These are phyloP conservation scores for Ganoderma leucocontextum DNA, from an alignment of 1,284 basidiomycete species.

Conservation along the genomic window DNA sequence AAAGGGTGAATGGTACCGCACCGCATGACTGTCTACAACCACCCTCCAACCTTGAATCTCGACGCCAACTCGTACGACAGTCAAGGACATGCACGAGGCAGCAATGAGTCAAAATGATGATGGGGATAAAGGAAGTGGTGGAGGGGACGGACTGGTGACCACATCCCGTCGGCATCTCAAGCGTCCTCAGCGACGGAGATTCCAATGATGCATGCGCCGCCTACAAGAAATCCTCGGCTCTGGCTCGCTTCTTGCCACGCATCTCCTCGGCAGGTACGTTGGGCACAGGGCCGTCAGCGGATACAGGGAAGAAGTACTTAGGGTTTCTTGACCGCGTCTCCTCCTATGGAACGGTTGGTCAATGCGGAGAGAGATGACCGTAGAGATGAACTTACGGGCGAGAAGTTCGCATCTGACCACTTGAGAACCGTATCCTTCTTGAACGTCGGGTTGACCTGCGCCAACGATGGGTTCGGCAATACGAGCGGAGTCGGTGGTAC, in stretches of 20 bases:
- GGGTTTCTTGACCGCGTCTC: conserved; percentile 81
- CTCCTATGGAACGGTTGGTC: conserved; percentile 55
- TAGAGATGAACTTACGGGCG: conserved; percentile 58
- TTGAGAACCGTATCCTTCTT: conserved; percentile 84
- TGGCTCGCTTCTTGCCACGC: conserved; percentile 78
- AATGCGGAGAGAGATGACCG: conserved; percentile 1
- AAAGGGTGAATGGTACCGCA: conserved; percentile 32
- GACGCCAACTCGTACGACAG: not conserved
- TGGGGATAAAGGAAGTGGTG: conserved; percentile 30
- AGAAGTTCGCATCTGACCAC: conserved; percentile 80
- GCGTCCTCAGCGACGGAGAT: conserved; percentile 8
- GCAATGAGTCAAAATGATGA: conserved; percentile 30
- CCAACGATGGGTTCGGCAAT: conserved; percentile 63
- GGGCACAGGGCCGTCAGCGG: conserved; percentile 38
- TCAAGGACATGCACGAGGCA: conserved; percentile 25
- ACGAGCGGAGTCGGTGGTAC: conserved; percentile 45
- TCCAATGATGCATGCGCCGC: not conserved
- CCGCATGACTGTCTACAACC: conserved; percentile 27
- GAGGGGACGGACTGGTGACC: conserved; percentile 48
- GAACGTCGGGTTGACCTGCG: conserved; percentile 73
- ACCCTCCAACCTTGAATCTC: conserved; percentile 2
- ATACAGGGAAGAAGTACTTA: conserved; percentile 71
- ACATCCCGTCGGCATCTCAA: conserved; percentile 26
- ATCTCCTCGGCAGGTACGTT: conserved; percentile 57
- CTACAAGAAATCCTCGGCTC: conserved; percentile 81